Conservation (phyloP, 2,329 filamentous ascomycete species). For the Paracamarosporium sp. region DNA sequence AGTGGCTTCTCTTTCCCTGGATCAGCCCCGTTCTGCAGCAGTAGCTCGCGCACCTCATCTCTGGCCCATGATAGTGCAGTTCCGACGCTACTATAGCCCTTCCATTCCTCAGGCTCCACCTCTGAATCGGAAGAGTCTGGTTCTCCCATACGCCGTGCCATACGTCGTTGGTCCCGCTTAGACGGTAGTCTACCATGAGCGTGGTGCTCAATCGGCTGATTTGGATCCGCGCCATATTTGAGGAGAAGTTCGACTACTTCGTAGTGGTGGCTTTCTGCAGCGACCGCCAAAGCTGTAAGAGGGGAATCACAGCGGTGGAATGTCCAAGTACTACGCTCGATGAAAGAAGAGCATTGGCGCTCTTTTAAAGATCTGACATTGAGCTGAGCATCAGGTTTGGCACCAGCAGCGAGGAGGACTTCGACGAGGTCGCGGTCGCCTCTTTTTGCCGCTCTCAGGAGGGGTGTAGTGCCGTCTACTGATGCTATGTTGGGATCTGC, state of each 20-base stretch:
- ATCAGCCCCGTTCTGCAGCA: constrained; percentile 1
- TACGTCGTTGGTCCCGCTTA: not conserved
- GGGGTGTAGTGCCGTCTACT: not conserved
- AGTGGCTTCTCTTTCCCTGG: not conserved
- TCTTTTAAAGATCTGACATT: not conserved
- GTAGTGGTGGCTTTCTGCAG: not conserved
- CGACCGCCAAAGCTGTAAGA: not conserved
- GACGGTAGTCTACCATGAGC: constrained; percentile 4
- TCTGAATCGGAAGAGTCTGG: constrained; percentile 1
- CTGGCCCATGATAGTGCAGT: constrained; percentile 4
- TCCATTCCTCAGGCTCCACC: constrained; percentile 1
- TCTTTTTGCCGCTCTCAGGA: not conserved
- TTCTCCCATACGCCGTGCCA: not conserved
- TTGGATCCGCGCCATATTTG: constrained; percentile 4
- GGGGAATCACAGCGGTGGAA: not conserved
- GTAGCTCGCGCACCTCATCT: not conserved
- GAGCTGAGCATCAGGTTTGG: not conserved
- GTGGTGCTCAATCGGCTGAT: not conserved
- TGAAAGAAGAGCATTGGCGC: not conserved
- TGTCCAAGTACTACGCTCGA: not conserved
- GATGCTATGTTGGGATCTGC: constrained; percentile 2
- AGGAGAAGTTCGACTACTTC: constrained; percentile 1
- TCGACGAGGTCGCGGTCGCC: not conserved
- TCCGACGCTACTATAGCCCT: constrained; percentile 2
- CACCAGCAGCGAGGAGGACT: constrained; percentile 1